Evolutionary conservation across 1,284 basidiomycete species (phyloP), one percentile per base, ranked within the genome.

Genomic region (Boletellus deceptivus): DNA sequence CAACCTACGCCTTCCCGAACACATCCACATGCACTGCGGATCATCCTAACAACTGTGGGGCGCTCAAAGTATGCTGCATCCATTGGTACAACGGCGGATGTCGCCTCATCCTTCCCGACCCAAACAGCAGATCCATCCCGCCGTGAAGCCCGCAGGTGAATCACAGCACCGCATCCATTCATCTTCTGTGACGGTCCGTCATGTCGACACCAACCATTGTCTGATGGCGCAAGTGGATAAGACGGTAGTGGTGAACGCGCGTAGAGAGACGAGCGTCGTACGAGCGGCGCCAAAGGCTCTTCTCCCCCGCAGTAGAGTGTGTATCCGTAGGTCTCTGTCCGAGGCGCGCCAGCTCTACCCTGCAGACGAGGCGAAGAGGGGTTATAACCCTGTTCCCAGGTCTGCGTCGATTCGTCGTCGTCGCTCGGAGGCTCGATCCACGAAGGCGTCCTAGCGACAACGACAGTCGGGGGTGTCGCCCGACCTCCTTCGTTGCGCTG

Each of bases 1-100:
- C 84, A 86, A 22, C 80, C 84, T 11, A 86, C 71, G 4, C 81
- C 82, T 63, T 84, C 82, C 43, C 79, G 73, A 38, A 83, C 64
- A 59, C 84, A 86, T 18, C 83, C 82, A 55, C 83, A 86, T 3
- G 77, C 68, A 56, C 75, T 82, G 56, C 71, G 72, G 53, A 77
- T 69, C 65, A 79, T 75, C 62, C 74, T 75, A 34, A 74, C 73
- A 8, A 75, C 70, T 10, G 74, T 69, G 14, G 70, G 61, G 36
- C 72, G 67, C 51, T 79, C 79, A 61, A 84, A 82, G 62, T 84
- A 84, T 6, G 64, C 65, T 10, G 76, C 57, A 49, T 83, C 78
- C 58, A 86, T 67, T 1, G 41, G 72, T 59, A 41, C 78, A 37
- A 87, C 79, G 8, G 70, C 65, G 37, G 74, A 71, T 0, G 77